Evolutionary conservation across 2,329 filamentous ascomycete species (phyloP).

Genomic region (Cercospora nicotianae): DNA sequence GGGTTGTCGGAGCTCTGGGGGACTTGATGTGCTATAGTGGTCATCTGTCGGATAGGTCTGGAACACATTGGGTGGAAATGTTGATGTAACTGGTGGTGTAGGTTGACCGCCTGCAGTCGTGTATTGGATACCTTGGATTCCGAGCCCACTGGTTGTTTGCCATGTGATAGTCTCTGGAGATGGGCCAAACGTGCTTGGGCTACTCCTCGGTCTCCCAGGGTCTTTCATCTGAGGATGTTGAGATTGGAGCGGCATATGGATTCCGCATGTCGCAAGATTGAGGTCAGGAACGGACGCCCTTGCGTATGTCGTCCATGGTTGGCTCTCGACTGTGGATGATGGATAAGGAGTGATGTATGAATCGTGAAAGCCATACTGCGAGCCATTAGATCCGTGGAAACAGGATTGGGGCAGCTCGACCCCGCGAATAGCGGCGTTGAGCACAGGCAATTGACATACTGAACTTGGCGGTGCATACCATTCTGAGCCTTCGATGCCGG

Average conservation of each 20-base stretch:
- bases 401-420: conserved; percentile 5
- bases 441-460: conserved; percentile 29
- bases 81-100: conserved; percentile 36
- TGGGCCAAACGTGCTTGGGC: conserved; percentile 46
- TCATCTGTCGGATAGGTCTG: conserved; percentile 32
- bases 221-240: conserved; percentile 29
- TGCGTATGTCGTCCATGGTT: conserved; percentile 34
- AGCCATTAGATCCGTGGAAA: conserved; percentile 6
- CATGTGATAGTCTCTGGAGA: conserved; percentile 42
- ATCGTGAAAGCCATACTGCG: conserved; percentile 36
- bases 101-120: conserved; percentile 33
- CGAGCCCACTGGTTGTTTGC: conserved; percentile 42
- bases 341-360: conserved; percentile 40
- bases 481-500: conserved; percentile 29
- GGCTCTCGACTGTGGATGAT: conserved; percentile 37
- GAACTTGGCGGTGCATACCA: conserved; percentile 35
- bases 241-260: conserved; percentile 22
- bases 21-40: conserved; percentile 34
- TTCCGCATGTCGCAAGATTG: conserved; percentile 22
- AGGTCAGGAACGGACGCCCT: conserved; percentile 32
- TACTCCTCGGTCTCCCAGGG: conserved; percentile 44
- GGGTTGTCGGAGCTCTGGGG: conserved; percentile 37
- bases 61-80: conserved; percentile 39
- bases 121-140: conserved; percentile 42
- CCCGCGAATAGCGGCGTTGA: background rate